Base-by-base conservation (phyloP, 176 grass and related monocot species). In the Saccharum officinarum region DNA sequence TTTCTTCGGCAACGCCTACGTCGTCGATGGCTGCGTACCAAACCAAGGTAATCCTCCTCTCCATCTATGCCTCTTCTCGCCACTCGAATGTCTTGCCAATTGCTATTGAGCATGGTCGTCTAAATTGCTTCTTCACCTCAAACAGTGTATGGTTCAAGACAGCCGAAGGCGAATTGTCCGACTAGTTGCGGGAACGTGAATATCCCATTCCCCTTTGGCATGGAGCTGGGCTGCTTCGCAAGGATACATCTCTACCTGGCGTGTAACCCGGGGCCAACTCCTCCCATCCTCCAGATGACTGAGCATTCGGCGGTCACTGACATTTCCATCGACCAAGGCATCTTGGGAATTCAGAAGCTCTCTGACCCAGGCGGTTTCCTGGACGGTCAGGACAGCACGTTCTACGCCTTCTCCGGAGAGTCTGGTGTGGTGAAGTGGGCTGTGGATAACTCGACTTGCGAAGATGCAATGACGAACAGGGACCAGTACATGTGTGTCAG, bases 151-250 rank as follows among this genome's bases (percentile, higher is more conserved):
- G 83, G 74, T 39, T 69, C 64, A 5, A 78, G 1, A 7, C 83
- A 69, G 17, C 64, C 74, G 0, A 59, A 78, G 74, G 25, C 17
- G 36, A 70, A 85, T 30, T 78, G 83, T 42, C 38, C 22, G 4
- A 42, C 37, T 10, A 71, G 0, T 10, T 71, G 68, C 2, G 38
- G 74, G 63, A 45, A 60, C 25, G 63, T 77, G 63, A 34, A 3
- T 47, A 39, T 85, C 26, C 64, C 75, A 1, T 85, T 85, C 49
- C 83, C 83, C 16, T 85, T 85, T 15, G 74, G 83, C 34, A 78
- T 39, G 31, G 74, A 85, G 25, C 25, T 45, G 4, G 83, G 83
- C 36, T 85, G 83, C 74, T 85, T 85, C 17, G 83, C 74, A 2
- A 85, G 74, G 37, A 39, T 78, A 62, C 17, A 71, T 44, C 69